phyloP scores from a whole-genome alignment of 75 land plant species.

The Azolla pinnata region DNA sequence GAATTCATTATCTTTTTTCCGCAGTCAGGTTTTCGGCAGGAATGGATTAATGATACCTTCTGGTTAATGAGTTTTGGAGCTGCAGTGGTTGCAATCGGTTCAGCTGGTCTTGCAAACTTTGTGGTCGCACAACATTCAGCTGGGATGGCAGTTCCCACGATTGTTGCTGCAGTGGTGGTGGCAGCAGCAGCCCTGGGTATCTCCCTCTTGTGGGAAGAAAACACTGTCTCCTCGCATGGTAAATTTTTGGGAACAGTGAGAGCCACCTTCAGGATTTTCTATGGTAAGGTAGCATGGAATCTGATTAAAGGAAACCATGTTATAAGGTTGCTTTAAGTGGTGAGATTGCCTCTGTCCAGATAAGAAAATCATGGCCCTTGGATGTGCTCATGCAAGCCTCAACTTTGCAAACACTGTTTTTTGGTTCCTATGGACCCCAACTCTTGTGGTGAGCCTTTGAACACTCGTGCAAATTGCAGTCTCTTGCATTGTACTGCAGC shows the following conservation, averaged over 20 bases:
- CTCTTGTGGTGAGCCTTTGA: conserved; percentile 66
- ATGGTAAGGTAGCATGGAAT: neutral
- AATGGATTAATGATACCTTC: conserved; percentile 57
- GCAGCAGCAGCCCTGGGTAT: conserved; percentile 8
- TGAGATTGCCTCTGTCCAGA: conserved; percentile 42
- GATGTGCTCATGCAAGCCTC: conserved; percentile 58
- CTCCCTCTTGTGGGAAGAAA: conserved; percentile 5
- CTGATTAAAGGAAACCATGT: neutral
- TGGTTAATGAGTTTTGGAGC: conserved; percentile 71
- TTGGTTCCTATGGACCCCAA: conserved; percentile 89
- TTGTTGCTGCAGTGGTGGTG: conserved; percentile 37
- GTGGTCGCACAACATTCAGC: conserved; percentile 30
- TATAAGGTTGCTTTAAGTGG: too few species aligned
- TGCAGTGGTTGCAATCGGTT: conserved; percentile 54
- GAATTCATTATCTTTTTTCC: too few species aligned
- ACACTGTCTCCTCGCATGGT: conserved; percentile 1
- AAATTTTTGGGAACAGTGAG: neutral
- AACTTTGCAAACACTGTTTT: conserved; percentile 47
- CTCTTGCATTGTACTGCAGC: too few species aligned
- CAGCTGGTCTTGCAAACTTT: conserved; percentile 57
- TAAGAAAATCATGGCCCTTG: conserved; percentile 50
- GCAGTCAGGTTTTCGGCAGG: conserved; percentile 67
- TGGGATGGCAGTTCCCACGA: conserved; percentile 26
- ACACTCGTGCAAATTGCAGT: too few species aligned
- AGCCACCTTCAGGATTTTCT: neutral